Evolutionary conservation across 2,329 filamentous ascomycete species (phyloP), one percentile per base, ranked within the genome.

Genomic region (Ceratocystis harringtonii): DNA sequence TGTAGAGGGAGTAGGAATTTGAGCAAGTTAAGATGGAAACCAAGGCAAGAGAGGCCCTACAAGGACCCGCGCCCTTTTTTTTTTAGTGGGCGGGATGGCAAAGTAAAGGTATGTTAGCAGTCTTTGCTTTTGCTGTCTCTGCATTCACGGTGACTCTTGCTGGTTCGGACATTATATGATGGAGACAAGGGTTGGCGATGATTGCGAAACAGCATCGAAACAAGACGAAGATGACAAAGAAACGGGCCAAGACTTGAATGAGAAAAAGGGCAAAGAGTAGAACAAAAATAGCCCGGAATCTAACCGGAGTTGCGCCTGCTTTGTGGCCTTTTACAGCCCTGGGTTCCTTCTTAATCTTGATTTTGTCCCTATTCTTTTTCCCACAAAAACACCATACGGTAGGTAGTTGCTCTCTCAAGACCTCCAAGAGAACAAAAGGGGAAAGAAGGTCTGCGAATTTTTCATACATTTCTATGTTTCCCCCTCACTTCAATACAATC

Each of bases 151-250:
- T 41, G 36, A 52, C 25, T 25, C 25, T 28, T 28, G 48, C 5
- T 52, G 12, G 36, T 41, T 41, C 19, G 10, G 48, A 52, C 19
- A 12, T 52, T 52, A n/a, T n/a, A 15, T 22, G 17, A 15, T 22
- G 17, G 22, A 25, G 48, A 25, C 48, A 52, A 28, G 48, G 48
- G 22, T 52, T 52, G 48, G 17, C 25, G 48, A 52, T 52, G 32
- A 44, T 22, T 61, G 32, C 32, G 43, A 62, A 62, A 62, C 41
- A 30, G 22, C 19, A 41, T 62, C 28, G 55, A 58, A 58, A 58
- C 55, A 58, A 15, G 52, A 17, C 3, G 41, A n/a, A 15, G 15
- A 43, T 25, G 19, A 25, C 25, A 22, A 45, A 25, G 41, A 10
- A 48, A 62, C 3, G 48, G 41, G 15, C 36, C 25, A 43, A 36